Evolutionary conservation across 768 basidiomycete species (phyloP).

Genomic region (Pleurotus eryngii): DNA sequence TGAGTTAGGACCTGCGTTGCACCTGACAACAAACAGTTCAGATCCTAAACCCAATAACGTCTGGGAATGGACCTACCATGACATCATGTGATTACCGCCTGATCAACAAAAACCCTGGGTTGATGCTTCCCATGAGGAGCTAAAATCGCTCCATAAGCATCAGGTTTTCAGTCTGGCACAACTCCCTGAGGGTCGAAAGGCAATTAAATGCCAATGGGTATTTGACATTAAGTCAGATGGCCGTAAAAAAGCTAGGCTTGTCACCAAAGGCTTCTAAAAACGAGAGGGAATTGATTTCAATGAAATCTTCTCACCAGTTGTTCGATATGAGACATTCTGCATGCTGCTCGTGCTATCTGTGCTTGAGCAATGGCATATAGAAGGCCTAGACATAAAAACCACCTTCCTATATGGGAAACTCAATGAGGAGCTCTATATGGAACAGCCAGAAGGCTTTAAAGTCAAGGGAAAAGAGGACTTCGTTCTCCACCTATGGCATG

Average conservation of each 20-base stretch:
- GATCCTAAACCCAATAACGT: background rate
- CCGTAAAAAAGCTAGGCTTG: too few relatives aligned
- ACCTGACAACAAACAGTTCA: background rate
- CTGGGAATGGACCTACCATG: background rate
- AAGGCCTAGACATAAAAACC: too few relatives aligned
- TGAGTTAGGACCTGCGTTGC: background rate
- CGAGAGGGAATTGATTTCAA: slow-evolving; percentile 15
- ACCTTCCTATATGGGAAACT: too few relatives aligned
- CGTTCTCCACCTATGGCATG: too few relatives aligned
- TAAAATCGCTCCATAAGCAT: background rate
- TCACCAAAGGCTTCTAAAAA: background rate
- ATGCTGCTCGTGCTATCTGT: too few relatives aligned
- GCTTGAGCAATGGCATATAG: too few relatives aligned
- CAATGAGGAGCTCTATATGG: too few relatives aligned
- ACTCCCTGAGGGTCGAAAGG: slow-evolving; percentile 11
- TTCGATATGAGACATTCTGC: too few relatives aligned
- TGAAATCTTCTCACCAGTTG: slow-evolving; percentile 9
- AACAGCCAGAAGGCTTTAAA: too few relatives aligned
- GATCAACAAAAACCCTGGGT: background rate
- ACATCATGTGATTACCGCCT: background rate
- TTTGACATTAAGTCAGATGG: too few relatives aligned
- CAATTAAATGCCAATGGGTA: too few relatives aligned
- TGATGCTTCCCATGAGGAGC: background rate
- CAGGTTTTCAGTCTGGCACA: background rate
- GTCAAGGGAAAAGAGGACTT: too few relatives aligned